Conservation (phyloP, 768 basidiomycete species). For the Pulveroboletus sp. region DNA sequence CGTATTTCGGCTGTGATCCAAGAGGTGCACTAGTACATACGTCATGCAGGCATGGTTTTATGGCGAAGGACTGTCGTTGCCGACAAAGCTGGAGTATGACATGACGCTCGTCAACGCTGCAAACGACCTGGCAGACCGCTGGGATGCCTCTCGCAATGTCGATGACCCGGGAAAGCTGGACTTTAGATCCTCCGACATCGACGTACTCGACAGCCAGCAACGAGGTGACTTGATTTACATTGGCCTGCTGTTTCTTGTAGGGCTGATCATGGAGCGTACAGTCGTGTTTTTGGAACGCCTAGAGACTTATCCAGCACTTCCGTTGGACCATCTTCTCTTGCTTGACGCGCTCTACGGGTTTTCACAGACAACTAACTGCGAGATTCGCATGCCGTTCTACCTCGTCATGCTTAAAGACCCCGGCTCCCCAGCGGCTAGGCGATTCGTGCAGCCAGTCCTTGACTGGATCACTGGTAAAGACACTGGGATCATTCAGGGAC, state of each 20-base stretch:
- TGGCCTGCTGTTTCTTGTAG: background rate
- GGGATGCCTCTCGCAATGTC: slow-evolving; percentile 42
- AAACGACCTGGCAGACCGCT: slow-evolving; percentile 47
- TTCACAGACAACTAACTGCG: slow-evolving; percentile 41
- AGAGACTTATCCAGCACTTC: slow-evolving; percentile 38
- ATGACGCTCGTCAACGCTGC: slow-evolving; percentile 47
- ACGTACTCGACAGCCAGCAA: slow-evolving; percentile 47
- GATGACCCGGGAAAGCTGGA: slow-evolving; percentile 31
- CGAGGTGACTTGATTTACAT: slow-evolving; percentile 30
- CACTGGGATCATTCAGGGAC: slow-evolving; percentile 41
- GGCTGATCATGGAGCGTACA: slow-evolving; percentile 11
- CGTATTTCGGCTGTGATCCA: slow-evolving; percentile 10
- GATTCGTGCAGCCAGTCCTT: slow-evolving; percentile 34
- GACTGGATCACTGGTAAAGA: slow-evolving; percentile 44
- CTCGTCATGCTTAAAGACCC: slow-evolving; percentile 42
- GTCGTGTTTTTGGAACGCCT: slow-evolving; percentile 58
- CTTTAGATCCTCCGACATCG: slow-evolving; percentile 45
- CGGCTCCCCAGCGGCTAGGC: slow-evolving; percentile 27
- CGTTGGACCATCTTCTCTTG: slow-evolving; percentile 36
- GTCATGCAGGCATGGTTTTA: slow-evolving; percentile 47
- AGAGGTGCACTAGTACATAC: background rate
- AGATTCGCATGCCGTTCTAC: slow-evolving; percentile 51
- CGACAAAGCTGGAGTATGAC: slow-evolving; percentile 49
- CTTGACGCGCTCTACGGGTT: slow-evolving; percentile 45
- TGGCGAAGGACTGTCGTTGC: slow-evolving; percentile 48